Evolutionary conservation across 2,329 filamentous ascomycete species (phyloP).

Genomic region (Phoma herbarum): DNA sequence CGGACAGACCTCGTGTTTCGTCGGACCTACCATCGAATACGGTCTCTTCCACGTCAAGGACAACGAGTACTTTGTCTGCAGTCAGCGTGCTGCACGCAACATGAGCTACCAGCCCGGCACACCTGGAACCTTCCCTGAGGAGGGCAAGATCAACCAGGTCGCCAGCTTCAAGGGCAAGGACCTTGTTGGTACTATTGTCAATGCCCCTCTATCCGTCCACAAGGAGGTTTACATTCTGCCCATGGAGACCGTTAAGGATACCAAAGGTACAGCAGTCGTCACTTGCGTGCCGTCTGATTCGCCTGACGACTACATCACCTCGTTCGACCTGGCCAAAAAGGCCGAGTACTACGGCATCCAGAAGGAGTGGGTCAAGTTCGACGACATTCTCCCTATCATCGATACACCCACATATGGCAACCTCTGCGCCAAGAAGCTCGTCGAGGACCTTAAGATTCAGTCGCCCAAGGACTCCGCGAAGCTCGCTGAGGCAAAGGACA

Average conservation of each 20-base stretch:
- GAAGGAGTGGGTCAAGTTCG: conserved; percentile 91
- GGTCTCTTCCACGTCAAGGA: conserved; percentile 79
- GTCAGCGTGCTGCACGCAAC: conserved; percentile 84
- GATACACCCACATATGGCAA: conserved; percentile 85
- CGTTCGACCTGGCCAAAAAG: conserved; percentile 90
- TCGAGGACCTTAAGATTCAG: conserved; percentile 94
- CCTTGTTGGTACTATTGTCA: conserved; percentile 85
- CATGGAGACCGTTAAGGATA: conserved; percentile 91
- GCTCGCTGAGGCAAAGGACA: conserved; percentile 91
- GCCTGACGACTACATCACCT: conserved; percentile 92
- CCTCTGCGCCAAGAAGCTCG: conserved; percentile 80
- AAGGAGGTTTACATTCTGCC: conserved; percentile 86
- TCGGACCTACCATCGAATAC: conserved; percentile 88
- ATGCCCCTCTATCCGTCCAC: conserved; percentile 85
- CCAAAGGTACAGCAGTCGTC: conserved; percentile 96
- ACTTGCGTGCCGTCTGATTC: conserved; percentile 96
- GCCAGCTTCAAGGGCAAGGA: conserved; percentile 79
- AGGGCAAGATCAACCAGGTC: conserved; percentile 78
- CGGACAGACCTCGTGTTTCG: conserved; percentile 94
- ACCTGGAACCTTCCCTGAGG: conserved; percentile 75
- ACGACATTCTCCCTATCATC: conserved; percentile 80
- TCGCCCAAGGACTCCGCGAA: conserved; percentile 94
- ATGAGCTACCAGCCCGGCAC: conserved; percentile 90
- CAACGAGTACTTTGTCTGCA: conserved; percentile 81
- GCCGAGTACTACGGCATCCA: conserved; percentile 92